Conservation (phyloP, 164 flowering plant genomes). For the Stephania yunnanensis region DNA sequence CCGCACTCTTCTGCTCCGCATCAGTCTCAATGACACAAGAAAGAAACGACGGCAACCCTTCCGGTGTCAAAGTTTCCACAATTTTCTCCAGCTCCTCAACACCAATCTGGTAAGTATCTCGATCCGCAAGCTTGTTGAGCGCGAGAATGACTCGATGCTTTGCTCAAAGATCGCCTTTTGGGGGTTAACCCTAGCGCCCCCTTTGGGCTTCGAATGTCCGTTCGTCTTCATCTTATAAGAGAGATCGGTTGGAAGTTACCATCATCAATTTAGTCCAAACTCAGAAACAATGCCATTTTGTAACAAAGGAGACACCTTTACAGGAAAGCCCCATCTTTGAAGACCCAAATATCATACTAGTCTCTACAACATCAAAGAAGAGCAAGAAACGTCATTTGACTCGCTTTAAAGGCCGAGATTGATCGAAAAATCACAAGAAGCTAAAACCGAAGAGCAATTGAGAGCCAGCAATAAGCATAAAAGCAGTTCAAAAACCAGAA, state of each 20-base stretch:
- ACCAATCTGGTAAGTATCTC: conserved; percentile 77
- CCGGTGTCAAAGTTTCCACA: conserved; percentile 57
- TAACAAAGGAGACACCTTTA: too few species aligned
- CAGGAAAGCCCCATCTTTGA: neutral
- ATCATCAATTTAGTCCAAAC: neutral
- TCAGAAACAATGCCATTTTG: neutral
- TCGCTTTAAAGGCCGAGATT: neutral
- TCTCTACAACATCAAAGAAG: neutral
- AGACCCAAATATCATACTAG: neutral
- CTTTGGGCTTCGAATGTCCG: conserved; percentile 33
- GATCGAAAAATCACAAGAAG: neutral
- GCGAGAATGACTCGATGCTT: conserved; percentile 56
- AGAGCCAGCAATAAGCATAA: neutral
- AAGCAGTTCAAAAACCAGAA: neutral
- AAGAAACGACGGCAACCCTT: conserved; percentile 55
- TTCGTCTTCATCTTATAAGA: conserved; percentile 37
- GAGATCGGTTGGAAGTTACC: neutral
- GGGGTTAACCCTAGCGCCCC: conserved; percentile 23
- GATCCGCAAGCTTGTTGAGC: conserved; percentile 72
- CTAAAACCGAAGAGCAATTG: neutral
- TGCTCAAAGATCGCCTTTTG: conserved; percentile 59
- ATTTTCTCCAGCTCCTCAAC: conserved; percentile 69
- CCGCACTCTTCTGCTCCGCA: conserved; percentile 64
- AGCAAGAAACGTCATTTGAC: neutral
- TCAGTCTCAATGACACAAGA: conserved; percentile 73